phyloP scores from a whole-genome alignment of 106 monocot genomes.

The Dendrobium huoshanense region DNA sequence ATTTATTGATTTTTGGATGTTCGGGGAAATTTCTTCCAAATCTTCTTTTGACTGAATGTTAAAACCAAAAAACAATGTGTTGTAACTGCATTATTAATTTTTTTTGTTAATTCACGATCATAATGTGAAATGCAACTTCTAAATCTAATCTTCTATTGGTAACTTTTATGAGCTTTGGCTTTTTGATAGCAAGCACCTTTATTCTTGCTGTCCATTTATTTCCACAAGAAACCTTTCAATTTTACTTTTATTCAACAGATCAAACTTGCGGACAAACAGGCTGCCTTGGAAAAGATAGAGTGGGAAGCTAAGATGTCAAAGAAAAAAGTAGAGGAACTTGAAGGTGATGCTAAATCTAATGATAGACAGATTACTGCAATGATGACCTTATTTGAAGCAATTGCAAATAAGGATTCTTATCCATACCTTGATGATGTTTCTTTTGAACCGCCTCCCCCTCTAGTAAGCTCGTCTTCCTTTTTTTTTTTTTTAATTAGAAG shows the following conservation, averaged over 20 bases:
- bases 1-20: neutral
- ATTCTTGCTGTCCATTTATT: neutral
- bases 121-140: neutral
- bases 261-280: slow-evolving; percentile 91
- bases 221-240: neutral
- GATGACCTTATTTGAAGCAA: slow-evolving; percentile 51
- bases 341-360: slow-evolving; percentile 37
- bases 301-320: slow-evolving; percentile 73
- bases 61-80: neutral
- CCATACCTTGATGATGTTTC: slow-evolving; percentile 21
- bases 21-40: neutral
- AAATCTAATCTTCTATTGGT: neutral
- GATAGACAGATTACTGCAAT: slow-evolving; percentile 57
- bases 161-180: neutral
- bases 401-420: slow-evolving; percentile 33
- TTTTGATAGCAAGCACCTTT: neutral
- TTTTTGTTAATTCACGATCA: neutral
- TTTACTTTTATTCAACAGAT: slow-evolving; percentile 37
- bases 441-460: slow-evolving; percentile 33
- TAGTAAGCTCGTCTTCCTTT: slow-evolving; percentile 38
- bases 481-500: neutral
- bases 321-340: slow-evolving; percentile 66
- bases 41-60: neutral
- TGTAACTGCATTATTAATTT: neutral
- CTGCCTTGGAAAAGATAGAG: slow-evolving; percentile 69